A percentile compares a stretch with the other conserved stretches of the same genome.
phyloP scores from a whole-genome alignment of 148 eudicot genomes.

The Amaranthus palmeri region DNA sequence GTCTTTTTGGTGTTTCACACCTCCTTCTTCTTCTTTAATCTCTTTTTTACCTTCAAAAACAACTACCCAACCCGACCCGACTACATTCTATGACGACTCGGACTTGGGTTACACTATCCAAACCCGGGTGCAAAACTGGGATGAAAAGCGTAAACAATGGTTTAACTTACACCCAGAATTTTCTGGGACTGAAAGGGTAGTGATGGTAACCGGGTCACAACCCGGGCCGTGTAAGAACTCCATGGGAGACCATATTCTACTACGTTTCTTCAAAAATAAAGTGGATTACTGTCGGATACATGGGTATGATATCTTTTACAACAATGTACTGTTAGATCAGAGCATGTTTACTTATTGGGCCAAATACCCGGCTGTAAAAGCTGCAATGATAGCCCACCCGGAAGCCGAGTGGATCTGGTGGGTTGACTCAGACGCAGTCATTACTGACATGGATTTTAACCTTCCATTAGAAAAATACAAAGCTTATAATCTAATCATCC shows the following conservation, averaged over 20 bases:
- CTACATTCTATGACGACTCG: constrained; percentile 61
- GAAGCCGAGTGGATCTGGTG: constrained; percentile 98
- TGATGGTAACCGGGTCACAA: constrained; percentile 77
- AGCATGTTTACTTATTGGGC: constrained; percentile 74
- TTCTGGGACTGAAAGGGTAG: constrained; percentile 31
- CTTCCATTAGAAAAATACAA: constrained; percentile 58
- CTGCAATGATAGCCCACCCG: constrained; percentile 95
- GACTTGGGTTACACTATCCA: constrained; percentile 42
- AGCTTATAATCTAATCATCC: constrained; percentile 55
- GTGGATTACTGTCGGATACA: constrained; percentile 90
- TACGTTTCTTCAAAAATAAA: constrained; percentile 74
- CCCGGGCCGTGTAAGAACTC: constrained; percentile 67
- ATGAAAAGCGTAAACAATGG: constrained; percentile 64
- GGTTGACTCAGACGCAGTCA: constrained; percentile 92
- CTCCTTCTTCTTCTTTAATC: constrained; percentile 21
- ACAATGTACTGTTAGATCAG: constrained; percentile 61
- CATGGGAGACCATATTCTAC: constrained; percentile 60
- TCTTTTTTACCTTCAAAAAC: constrained; percentile 4
- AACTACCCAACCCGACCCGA: constrained; percentile 29
- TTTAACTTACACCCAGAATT: constrained; percentile 42
- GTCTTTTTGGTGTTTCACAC: constrained; percentile 47
- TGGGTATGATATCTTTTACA: constrained; percentile 76
- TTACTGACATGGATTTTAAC: constrained; percentile 87
- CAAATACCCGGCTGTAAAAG: constrained; percentile 61
- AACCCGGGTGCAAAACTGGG: constrained; percentile 54